A percentile compares a stretch with the other conserved stretches of the same genome.
Evolutionary conservation across 1,284 basidiomycete genomes (phyloP).

Genomic region (Heimioporus retisporus): DNA sequence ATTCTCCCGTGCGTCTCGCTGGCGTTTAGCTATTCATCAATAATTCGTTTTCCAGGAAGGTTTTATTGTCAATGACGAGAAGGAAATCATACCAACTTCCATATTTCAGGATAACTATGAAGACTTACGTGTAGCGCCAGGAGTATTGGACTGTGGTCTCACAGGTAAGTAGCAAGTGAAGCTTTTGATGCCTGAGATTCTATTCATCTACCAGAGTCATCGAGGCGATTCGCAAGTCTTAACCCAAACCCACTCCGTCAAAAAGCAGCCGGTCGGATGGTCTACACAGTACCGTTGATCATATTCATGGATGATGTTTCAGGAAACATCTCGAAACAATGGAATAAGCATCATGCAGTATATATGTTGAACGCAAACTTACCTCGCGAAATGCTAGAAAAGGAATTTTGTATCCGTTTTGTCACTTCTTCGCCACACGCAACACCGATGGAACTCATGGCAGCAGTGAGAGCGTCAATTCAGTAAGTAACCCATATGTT

Average conservation of each 20-base stretch:
- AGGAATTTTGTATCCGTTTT: slow-evolving; percentile 42
- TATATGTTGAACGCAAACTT: slow-evolving; percentile 38
- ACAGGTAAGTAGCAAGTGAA: too few relatives aligned
- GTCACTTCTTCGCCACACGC: slow-evolving; percentile 41
- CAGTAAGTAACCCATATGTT: slow-evolving; percentile 19
- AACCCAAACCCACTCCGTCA: slow-evolving; percentile 5
- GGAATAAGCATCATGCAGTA: slow-evolving; percentile 45
- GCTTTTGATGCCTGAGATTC: too few relatives aligned
- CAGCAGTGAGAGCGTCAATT: slow-evolving; percentile 34
- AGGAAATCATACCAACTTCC: too few relatives aligned
- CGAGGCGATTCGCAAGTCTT: too few relatives aligned
- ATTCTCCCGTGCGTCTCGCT: too few relatives aligned
- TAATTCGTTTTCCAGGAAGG: too few relatives aligned
- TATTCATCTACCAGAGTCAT: too few relatives aligned
- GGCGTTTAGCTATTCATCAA: too few relatives aligned
- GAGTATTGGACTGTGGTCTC: too few relatives aligned
- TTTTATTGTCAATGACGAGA: too few relatives aligned
- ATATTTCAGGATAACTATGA: too few relatives aligned
- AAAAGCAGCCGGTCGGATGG: slow-evolving; percentile 22
- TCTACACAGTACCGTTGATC: slow-evolving; percentile 34
- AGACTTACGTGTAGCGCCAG: too few relatives aligned
- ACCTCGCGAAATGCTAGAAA: slow-evolving; percentile 24
- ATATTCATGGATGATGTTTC: slow-evolving; percentile 47
- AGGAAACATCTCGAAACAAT: slow-evolving; percentile 46
- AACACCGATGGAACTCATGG: slow-evolving; percentile 40